Evolutionary conservation across 345 rosid species (phyloP).

Genomic region (Firmiana major): DNA sequence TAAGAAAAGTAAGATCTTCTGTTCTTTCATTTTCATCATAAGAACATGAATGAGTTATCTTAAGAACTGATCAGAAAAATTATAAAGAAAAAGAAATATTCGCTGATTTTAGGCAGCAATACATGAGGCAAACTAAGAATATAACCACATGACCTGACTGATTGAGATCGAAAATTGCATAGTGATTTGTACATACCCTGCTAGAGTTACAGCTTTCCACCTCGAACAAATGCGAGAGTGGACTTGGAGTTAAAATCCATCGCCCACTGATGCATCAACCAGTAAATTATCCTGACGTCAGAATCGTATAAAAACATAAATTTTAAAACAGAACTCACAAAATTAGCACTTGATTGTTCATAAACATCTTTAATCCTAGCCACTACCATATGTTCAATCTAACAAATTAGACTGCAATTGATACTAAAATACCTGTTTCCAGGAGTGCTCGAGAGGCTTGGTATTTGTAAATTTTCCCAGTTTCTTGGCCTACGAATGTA

Average conservation of each 20-base stretch:
- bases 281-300: constrained; percentile 87
- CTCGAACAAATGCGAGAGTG: constrained; percentile 60
- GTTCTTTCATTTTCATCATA: not conserved
- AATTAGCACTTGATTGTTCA: constrained; percentile 14
- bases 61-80: not conserved
- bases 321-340: constrained; percentile 34
- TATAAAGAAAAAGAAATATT: not conserved
- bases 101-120: constrained; percentile 2
- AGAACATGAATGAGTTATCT: not conserved
- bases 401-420: not conserved
- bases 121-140: not conserved
- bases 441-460: constrained; percentile 71
- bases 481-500: constrained; percentile 82
- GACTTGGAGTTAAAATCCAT: constrained; percentile 66
- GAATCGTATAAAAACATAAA: constrained; percentile 47
- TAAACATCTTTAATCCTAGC: constrained; percentile 4
- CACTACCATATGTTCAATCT: not conserved
- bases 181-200: constrained; percentile 43
- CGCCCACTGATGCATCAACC: constrained; percentile 95
- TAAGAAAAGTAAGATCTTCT: not conserved
- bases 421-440: constrained; percentile 56
- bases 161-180: not conserved
- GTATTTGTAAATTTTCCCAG: constrained; percentile 57
- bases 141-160: not conserved
- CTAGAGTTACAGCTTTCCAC: constrained; percentile 81